Evolutionary conservation across 441 rosid genomes (phyloP), one percentile per base, ranked within the genome.

Genomic region (Metrosideros polymorpha): DNA sequence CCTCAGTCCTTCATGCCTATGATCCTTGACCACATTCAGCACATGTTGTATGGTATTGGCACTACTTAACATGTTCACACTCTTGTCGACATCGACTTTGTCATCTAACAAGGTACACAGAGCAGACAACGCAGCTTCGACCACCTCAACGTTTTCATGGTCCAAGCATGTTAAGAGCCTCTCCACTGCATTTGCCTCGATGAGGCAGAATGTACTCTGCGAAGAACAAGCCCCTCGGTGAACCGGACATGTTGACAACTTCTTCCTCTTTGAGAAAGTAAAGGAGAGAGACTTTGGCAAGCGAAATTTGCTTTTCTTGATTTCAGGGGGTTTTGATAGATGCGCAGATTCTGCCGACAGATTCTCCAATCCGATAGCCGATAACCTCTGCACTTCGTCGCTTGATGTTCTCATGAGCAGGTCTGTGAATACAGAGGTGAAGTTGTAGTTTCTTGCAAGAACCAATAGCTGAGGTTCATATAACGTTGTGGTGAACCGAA

Each of bases 161-260:
- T 94, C 94, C 90, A 97, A 88, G 87, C 99, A 96, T 52, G 94
- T 91, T 87, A 95, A 54, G 86, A 97, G 91, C 91, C 93, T 92
- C 88, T 95, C 94, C 82, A 95, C 94, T 52, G 95, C 97, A 61
- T 92, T 95, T 45, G 98, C 98, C 45, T 96, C 95, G 32, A 97
- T 91, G 89, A 97, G 91, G 89, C 99, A 97, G 90, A 97, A 97
- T 29, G 99, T 96, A 87, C 86, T 90, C 88, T 94, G 92, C 43
- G 99, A 92, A 88, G 99, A 97, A 84, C 99, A 97, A 25, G 89
- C 92, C 14, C 99, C 99, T 88, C 94, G 92, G 91, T 97, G 98
- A 83, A 94, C 92, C 30, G 93, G 94, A 59, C 99, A 96, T 10
- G 84, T 35, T 32, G 90, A 89, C 57, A 86, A 9, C 47, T 56